These are phyloP conservation scores for Capronia americana DNA, from an alignment of 2,329 filamentous ascomycete genomes.

Conservation along the genomic window DNA sequence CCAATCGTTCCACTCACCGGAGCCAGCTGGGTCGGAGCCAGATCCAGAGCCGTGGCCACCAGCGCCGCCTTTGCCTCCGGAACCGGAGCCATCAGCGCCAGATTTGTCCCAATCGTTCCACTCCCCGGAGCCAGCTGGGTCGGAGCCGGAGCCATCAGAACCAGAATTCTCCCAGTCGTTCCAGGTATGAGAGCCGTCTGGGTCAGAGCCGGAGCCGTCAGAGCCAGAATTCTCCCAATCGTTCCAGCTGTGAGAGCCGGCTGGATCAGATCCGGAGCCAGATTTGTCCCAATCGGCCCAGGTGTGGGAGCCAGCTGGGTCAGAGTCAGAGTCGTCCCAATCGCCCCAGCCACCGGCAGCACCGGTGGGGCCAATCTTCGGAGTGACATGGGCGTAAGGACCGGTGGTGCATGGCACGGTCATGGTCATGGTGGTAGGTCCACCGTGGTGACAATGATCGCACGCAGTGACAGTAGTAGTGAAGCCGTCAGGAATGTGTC, in stretches of 20 bases:
- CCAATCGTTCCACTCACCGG: not conserved
- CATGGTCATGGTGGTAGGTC: constrained; percentile 35
- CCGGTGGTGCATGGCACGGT: constrained; percentile 38
- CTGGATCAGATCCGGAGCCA: too few species aligned
- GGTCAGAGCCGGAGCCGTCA: too few species aligned
- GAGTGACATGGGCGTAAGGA: constrained; percentile 36
- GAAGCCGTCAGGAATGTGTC: constrained; percentile 34
- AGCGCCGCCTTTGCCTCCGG: too few species aligned
- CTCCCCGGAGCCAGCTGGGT: too few species aligned
- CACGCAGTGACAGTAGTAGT: constrained; percentile 38
- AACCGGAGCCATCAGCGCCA: constrained; percentile 28
- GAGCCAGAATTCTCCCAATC: too few species aligned
- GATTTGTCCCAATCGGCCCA: too few species aligned
- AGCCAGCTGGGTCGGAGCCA: constrained; percentile 4
- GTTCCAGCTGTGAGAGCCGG: too few species aligned
- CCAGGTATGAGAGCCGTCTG: too few species aligned
- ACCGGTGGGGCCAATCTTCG: constrained; percentile 21
- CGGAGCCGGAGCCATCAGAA: too few species aligned
- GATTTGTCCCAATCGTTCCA: constrained; percentile 7
- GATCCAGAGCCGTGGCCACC: constrained; percentile 8
- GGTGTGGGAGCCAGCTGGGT: too few species aligned
- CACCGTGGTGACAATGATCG: constrained; percentile 34
- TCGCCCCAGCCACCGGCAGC: not conserved
- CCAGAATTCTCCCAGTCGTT: too few species aligned
- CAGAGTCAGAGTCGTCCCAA: too few species aligned